Evolutionary conservation across 2,329 filamentous ascomycete genomes (phyloP).

Genomic region (Phialemonium atrogriseum): DNA sequence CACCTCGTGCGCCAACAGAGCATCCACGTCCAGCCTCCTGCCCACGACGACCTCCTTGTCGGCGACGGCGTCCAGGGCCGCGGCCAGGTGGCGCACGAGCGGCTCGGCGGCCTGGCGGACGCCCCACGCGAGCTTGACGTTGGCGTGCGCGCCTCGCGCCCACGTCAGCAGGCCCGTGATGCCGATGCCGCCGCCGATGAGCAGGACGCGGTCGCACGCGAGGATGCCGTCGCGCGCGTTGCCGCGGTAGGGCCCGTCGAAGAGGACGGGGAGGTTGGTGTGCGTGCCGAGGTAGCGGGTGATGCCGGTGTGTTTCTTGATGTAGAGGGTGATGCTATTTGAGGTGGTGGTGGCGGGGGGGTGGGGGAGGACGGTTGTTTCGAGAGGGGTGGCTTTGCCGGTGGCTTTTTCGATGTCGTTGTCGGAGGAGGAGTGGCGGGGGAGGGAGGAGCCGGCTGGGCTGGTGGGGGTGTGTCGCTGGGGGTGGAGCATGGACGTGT

Average conservation of each 20-base stretch:
- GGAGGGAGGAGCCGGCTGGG: no score
- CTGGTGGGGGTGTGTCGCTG: no score
- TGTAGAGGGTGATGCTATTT: slow-evolving; percentile 27
- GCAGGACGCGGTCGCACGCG: slow-evolving; percentile 26
- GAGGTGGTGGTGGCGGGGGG: no score
- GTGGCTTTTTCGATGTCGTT: no score
- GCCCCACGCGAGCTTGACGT: slow-evolving; percentile 28
- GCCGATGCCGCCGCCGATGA: slow-evolving; percentile 38
- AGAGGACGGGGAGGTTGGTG: slow-evolving; percentile 22
- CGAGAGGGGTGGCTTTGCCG: no score
- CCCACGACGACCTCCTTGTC: slow-evolving; percentile 28
- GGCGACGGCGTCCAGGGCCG: slow-evolving; percentile 13
- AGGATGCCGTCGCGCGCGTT: slow-evolving; percentile 17
- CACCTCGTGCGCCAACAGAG: slow-evolving; percentile 21
- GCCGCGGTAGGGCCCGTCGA: slow-evolving; percentile 30
- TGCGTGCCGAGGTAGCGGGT: slow-evolving; percentile 21
- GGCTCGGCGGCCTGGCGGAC: slow-evolving; percentile 16
- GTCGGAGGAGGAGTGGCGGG: no score
- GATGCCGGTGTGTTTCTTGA: slow-evolving; percentile 25
- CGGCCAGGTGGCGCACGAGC: slow-evolving; percentile 21
- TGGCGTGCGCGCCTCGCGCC: slow-evolving; percentile 21
- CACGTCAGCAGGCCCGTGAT: slow-evolving; percentile 34
- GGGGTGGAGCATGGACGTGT: slow-evolving; percentile 18
- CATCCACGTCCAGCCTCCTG: slow-evolving; percentile 21
- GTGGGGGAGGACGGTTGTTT: no score